Percentiles rank a stretch among this genome's conserved stretches.
phyloP scores from a whole-genome alignment of 257 asterid species.

The Nicotiana otophora region DNA sequence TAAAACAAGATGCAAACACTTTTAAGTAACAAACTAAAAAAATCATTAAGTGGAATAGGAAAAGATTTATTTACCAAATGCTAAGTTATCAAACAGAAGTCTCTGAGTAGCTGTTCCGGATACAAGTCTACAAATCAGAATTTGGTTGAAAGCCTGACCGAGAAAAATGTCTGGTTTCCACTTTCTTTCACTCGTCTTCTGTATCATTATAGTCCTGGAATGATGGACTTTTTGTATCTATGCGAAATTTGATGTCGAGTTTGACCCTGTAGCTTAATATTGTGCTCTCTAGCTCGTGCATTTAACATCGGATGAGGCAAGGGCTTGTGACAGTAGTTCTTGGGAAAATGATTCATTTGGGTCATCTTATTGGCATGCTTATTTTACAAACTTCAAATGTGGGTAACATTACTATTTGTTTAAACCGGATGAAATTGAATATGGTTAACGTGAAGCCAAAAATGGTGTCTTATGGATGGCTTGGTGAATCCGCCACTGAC shows the following conservation, averaged over 20 bases:
- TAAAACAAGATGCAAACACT: background rate
- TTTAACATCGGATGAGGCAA: background rate
- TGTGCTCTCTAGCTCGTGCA: background rate
- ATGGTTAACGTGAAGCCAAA: constrained; percentile 2
- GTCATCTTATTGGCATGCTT: background rate
- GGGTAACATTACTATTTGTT: background rate
- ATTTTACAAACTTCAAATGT: background rate
- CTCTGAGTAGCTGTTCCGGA: background rate
- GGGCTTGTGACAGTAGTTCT: background rate
- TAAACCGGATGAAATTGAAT: background rate
- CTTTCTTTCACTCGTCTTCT: background rate
- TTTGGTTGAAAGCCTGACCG: background rate
- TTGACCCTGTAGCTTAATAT: background rate
- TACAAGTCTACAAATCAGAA: background rate
- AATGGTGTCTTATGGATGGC: background rate
- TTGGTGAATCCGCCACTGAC: background rate
- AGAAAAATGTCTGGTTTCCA: background rate
- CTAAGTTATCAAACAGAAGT: background rate
- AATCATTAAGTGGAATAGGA: background rate
- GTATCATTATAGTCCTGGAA: background rate
- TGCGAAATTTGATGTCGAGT: background rate
- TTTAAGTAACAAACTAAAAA: background rate
- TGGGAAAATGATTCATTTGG: background rate
- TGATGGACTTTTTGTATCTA: background rate
- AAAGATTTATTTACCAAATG: background rate